These are phyloP conservation scores for Aspergillus carbonarius DNA, from an alignment of 2,329 filamentous ascomycete species.

Conservation along the genomic window DNA sequence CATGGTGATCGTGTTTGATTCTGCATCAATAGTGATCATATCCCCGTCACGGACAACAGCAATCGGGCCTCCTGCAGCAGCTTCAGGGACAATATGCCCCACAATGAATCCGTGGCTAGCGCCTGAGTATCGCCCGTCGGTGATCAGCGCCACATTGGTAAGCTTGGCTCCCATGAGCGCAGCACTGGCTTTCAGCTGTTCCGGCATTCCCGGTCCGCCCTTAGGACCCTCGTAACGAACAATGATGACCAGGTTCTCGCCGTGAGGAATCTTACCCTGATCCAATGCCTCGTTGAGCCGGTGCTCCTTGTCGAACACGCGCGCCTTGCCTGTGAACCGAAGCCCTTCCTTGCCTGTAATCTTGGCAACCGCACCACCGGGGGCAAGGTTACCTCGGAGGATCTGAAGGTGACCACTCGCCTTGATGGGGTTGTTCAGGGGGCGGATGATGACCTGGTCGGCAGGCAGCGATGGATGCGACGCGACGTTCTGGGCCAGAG, in stretches of 20 bases:
- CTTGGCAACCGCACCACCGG: constrained; percentile 87
- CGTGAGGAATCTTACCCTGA: constrained; percentile 65
- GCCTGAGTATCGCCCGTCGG: constrained; percentile 85
- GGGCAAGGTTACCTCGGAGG: constrained; percentile 81
- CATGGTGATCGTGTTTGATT: constrained; percentile 70
- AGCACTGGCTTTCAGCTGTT: constrained; percentile 83
- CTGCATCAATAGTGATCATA: constrained; percentile 80
- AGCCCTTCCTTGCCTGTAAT: constrained; percentile 95
- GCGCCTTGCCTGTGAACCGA: constrained; percentile 74
- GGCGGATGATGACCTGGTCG: constrained; percentile 78
- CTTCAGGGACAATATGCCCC: constrained; percentile 88
- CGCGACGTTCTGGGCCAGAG: constrained; percentile 76
- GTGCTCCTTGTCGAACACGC: constrained; percentile 83
- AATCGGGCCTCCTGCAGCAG: constrained; percentile 83
- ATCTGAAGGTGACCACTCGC: constrained; percentile 83
- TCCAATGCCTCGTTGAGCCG: constrained; percentile 74
- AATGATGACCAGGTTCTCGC: constrained; percentile 82
- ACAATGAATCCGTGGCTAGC: constrained; percentile 92
- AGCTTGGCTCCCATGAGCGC: constrained; percentile 91
- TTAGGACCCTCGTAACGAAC: constrained; percentile 93
- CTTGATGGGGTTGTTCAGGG: constrained; percentile 82
- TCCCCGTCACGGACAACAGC: constrained; percentile 80
- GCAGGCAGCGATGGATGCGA: constrained; percentile 74
- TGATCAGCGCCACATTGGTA: constrained; percentile 84
- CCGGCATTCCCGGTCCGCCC: constrained; percentile 93